These are phyloP conservation scores for Bipolaris sorokiniana DNA, from an alignment of 2,329 filamentous ascomycete genomes.

Conservation along the genomic window DNA sequence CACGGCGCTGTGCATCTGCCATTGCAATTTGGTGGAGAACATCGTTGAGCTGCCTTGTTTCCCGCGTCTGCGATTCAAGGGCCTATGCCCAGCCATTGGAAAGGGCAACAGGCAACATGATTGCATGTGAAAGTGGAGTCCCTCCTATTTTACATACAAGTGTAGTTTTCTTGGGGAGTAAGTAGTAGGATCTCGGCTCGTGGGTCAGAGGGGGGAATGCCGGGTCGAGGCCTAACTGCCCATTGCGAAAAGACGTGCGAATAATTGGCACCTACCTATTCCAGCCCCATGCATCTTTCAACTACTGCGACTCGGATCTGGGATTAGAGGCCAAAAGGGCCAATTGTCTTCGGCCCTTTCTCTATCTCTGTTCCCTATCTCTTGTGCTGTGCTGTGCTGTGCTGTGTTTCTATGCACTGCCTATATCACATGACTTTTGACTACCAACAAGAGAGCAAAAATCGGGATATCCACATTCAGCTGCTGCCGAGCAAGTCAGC, in stretches of 20 bases:
- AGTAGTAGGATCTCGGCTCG: not conserved
- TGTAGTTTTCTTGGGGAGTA: not conserved
- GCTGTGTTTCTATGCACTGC: too few species aligned
- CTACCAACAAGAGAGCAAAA: not conserved
- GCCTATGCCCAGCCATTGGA: conserved; percentile 1
- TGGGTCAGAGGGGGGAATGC: not conserved
- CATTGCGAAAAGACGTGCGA: not conserved
- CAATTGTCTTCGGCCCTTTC: not conserved
- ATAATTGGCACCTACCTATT: not conserved
- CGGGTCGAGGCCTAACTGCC: not conserved
- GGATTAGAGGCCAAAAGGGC: not conserved
- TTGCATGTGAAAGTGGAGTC: conserved; percentile 30
- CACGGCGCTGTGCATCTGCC: conserved; percentile 13
- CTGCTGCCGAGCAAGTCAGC: conserved; percentile 13
- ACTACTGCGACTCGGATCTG: not conserved
- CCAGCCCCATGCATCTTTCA: not conserved
- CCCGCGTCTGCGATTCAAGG: conserved; percentile 7
- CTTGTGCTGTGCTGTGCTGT: not conserved
- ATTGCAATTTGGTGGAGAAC: conserved; percentile 11
- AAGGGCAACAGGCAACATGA: not conserved
- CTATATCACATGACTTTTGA: conserved; percentile 6
- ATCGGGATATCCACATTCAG: conserved; percentile 8
- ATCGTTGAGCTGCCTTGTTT: conserved; percentile 10
- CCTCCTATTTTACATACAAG: not conserved
- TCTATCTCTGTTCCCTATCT: not conserved